phyloP scores from a whole-genome alignment of 2,329 filamentous ascomycete genomes.

The Aspergillus amoenus region DNA sequence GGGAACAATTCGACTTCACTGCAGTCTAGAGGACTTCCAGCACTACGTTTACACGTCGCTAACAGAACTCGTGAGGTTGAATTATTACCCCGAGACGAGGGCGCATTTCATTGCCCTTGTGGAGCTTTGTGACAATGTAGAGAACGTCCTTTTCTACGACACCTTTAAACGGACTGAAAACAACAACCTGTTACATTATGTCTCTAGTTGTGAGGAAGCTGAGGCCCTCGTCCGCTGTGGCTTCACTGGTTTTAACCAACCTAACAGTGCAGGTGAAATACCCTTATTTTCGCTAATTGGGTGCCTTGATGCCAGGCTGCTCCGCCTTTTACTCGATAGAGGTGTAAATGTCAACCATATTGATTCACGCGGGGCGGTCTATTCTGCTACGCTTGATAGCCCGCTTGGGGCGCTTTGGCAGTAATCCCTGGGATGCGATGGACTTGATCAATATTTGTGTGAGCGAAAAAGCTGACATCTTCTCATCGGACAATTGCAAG shows the following conservation, averaged over 20 bases:
- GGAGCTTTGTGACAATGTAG: neutral
- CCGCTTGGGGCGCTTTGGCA: accelerated
- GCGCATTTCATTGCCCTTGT: neutral
- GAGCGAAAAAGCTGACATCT: neutral
- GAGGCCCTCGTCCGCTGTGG: neutral
- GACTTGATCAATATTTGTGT: neutral
- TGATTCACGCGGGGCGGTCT: neutral
- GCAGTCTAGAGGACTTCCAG: neutral
- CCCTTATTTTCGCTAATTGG: too few relatives aligned
- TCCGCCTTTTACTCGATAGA: neutral
- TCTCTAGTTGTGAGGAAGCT: neutral
- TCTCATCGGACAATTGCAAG: neutral
- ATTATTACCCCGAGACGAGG: accelerated
- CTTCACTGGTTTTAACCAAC: neutral
- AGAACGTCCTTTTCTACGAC: neutral
- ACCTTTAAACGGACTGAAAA: accelerated
- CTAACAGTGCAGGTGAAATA: neutral
- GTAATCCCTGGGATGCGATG: accelerated
- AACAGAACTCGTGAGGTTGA: neutral
- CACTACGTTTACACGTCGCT: neutral
- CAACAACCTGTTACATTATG: neutral
- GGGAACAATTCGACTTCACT: too few relatives aligned
- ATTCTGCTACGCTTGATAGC: neutral
- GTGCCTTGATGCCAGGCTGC: neutral
- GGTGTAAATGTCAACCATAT: neutral